A percentile compares a stretch with the other conserved stretches of the same genome.
These are phyloP conservation scores for Malassezia japonica DNA, from an alignment of 1,284 basidiomycete species.

Conservation along the genomic window DNA sequence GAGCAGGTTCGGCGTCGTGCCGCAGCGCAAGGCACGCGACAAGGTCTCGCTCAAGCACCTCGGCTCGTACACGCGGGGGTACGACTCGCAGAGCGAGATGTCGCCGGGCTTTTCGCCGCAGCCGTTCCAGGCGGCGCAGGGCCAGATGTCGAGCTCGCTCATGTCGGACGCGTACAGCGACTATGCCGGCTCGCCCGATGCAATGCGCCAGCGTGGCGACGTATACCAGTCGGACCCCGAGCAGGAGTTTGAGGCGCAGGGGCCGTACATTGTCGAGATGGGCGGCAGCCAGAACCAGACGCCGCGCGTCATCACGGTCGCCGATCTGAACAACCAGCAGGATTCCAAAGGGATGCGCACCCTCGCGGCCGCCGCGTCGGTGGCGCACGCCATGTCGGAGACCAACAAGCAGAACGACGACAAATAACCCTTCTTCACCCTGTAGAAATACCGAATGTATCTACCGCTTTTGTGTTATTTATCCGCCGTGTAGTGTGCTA, in stretches of 20 bases:
- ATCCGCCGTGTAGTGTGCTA: conserved; percentile 87
- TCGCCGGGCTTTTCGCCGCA: neutral
- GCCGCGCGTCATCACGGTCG: conserved; percentile 21
- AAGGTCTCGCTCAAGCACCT: conserved; percentile 37
- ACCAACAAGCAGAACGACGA: neutral
- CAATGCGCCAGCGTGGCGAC: conserved; percentile 12
- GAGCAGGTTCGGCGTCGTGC: conserved; percentile 23
- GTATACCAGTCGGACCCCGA: conserved; percentile 14
- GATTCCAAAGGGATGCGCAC: neutral
- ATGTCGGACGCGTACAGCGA: conserved; percentile 16
- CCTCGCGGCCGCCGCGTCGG: neutral
- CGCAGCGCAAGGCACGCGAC: conserved; percentile 20
- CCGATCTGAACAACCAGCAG: conserved; percentile 19
- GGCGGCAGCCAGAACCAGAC: conserved; percentile 20
- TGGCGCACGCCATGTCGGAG: conserved; percentile 1
- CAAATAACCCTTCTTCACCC: neutral
- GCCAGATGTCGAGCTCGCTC: conserved; percentile 14
- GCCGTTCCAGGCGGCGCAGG: neutral
- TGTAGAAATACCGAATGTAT: neutral
- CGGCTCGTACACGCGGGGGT: conserved; percentile 17
- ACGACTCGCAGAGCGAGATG: neutral
- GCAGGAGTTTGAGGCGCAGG: conserved; percentile 15
- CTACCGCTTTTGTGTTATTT: neutral
- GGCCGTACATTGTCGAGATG: conserved; percentile 39
- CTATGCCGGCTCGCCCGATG: neutral